Evolutionary conservation across 2,329 filamentous ascomycete species (phyloP).

Genomic region (Sarocladiaceae sp.): DNA sequence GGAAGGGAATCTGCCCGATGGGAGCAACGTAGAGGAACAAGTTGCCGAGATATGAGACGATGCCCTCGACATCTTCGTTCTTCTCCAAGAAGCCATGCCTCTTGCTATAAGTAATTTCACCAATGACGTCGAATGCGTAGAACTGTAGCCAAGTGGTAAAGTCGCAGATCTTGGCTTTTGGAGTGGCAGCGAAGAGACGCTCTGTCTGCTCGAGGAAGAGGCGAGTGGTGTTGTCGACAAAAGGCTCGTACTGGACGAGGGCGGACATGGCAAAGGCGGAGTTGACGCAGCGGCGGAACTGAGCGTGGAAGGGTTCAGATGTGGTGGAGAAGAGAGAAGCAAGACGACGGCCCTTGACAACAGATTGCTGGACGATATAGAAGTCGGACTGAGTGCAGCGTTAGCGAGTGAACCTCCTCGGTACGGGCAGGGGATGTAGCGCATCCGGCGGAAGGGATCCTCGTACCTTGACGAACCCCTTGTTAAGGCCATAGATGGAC

Average conservation of each 20-base stretch:
- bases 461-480: constrained; percentile 67
- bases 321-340: constrained; percentile 71
- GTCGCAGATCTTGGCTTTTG: not conserved
- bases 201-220: constrained; percentile 62
- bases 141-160: constrained; percentile 9
- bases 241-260: constrained; percentile 71
- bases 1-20: constrained; percentile 62
- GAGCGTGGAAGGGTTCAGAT: constrained; percentile 68
- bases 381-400: constrained; percentile 64
- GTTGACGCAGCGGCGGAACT: constrained; percentile 69
- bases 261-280: constrained; percentile 72
- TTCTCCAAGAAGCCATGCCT: constrained; percentile 6
- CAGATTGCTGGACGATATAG: constrained; percentile 71
- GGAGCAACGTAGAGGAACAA: constrained; percentile 7
- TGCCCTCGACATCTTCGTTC: constrained; percentile 9
- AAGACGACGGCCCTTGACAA: constrained; percentile 60
- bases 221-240: constrained; percentile 68
- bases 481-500: constrained; percentile 74
- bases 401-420: not conserved
- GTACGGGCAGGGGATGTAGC: not conserved
- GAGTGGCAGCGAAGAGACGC: constrained; percentile 38
- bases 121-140: constrained; percentile 9
- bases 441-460: not conserved
- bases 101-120: constrained; percentile 8
- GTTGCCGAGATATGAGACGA: constrained; percentile 5